Conservation (phyloP, 2,329 filamentous ascomycete genomes). For the Dactylonectria estremocensis region DNA sequence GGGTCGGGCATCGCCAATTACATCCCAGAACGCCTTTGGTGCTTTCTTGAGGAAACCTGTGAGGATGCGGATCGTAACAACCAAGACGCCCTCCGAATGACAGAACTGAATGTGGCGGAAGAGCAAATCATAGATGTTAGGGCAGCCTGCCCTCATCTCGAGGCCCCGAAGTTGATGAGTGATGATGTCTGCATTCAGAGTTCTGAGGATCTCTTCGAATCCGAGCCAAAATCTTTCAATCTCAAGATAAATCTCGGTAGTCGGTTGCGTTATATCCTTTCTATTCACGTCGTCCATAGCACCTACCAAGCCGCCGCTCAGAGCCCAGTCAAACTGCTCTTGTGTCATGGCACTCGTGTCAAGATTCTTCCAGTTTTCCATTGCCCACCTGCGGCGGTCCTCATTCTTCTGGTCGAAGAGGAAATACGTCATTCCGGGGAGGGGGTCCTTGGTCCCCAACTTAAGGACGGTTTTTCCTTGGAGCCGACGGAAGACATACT, state of each 20-base stretch:
- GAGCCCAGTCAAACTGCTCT: slow-evolving; percentile 89
- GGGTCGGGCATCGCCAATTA: slow-evolving; percentile 85
- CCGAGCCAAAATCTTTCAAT: slow-evolving; percentile 87
- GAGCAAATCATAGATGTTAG: slow-evolving; percentile 76
- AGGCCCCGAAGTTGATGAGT: slow-evolving; percentile 84
- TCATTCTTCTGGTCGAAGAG: slow-evolving; percentile 77
- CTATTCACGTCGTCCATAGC: slow-evolving; percentile 75
- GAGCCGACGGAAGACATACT: slow-evolving; percentile 85
- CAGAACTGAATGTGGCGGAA: slow-evolving; percentile 69
- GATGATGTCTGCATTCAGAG: slow-evolving; percentile 81
- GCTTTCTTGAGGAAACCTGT: slow-evolving; percentile 81
- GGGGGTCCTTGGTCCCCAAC: slow-evolving; percentile 78
- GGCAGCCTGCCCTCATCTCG: slow-evolving; percentile 74
- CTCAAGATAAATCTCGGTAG: slow-evolving; percentile 56
- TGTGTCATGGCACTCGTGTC: slow-evolving; percentile 73
- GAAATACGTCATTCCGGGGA: slow-evolving; percentile 89
- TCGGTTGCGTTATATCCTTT: slow-evolving; percentile 57
- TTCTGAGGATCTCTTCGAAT: slow-evolving; percentile 80
- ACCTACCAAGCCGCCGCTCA: slow-evolving; percentile 79
- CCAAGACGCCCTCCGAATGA: slow-evolving; percentile 71
- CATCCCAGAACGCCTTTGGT: slow-evolving; percentile 88
- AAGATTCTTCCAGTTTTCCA: slow-evolving; percentile 62
- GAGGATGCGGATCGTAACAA: slow-evolving; percentile 79
- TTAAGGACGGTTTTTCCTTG: slow-evolving; percentile 82
- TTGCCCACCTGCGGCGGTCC: slow-evolving; percentile 64